Evolutionary conservation across 768 basidiomycete genomes (phyloP).

Genomic region (Mycena vitilis): DNA sequence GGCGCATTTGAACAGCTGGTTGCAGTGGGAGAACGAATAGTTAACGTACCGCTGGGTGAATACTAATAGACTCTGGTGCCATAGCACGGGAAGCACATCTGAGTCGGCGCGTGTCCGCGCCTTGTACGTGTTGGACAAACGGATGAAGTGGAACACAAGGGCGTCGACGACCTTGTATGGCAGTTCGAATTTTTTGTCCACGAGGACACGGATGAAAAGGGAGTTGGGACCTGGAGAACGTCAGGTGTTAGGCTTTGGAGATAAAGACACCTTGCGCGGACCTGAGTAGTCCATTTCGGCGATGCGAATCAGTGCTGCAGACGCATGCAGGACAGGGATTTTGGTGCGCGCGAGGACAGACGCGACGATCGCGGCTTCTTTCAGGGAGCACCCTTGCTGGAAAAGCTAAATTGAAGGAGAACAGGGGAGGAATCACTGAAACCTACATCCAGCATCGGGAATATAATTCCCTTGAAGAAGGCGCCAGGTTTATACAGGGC

Average conservation of each 20-base stretch:
- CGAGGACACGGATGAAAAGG: slow-evolving; percentile 93
- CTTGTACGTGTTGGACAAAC: slow-evolving; percentile 92
- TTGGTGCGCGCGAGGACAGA: slow-evolving; percentile 92
- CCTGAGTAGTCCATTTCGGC: slow-evolving; percentile 98
- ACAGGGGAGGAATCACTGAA: background rate
- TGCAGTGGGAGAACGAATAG: background rate
- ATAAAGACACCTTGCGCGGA: slow-evolving; percentile 40
- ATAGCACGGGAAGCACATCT: slow-evolving; percentile 92
- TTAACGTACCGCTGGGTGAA: slow-evolving; percentile 85
- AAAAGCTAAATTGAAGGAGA: background rate
- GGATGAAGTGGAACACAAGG: slow-evolving; percentile 97
- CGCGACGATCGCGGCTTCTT: slow-evolving; percentile 94
- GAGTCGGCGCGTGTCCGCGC: slow-evolving; percentile 75
- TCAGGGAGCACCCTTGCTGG: slow-evolving; percentile 83
- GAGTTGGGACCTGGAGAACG: slow-evolving; percentile 82
- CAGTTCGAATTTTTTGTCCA: slow-evolving; percentile 98
- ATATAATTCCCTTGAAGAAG: slow-evolving; percentile 98
- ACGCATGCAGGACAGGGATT: slow-evolving; percentile 96
- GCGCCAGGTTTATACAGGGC: slow-evolving; percentile 96
- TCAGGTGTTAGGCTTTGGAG: background rate
- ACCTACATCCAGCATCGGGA: slow-evolving; percentile 92
- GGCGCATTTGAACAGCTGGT: slow-evolving; percentile 3
- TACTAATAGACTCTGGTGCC: slow-evolving; percentile 97
- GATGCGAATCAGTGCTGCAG: slow-evolving; percentile 92
- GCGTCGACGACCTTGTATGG: slow-evolving; percentile 99